Conservation (phyloP, 164 flowering plant genomes). For the Akebia trifoliata region DNA sequence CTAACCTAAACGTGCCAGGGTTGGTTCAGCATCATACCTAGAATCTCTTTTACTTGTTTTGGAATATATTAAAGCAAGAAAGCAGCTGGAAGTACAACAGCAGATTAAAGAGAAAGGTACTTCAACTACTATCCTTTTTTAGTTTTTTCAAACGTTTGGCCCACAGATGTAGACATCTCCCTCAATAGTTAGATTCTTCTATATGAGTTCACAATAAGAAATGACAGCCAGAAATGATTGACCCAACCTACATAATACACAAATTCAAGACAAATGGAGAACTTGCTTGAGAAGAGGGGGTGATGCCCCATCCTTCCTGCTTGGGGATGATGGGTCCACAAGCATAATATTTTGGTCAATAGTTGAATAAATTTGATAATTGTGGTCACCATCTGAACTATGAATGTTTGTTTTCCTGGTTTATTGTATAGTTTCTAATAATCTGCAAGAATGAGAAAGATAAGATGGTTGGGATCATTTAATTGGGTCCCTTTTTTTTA, state of each 20-base stretch:
- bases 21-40: slow-evolving; percentile 52
- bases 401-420: not conserved
- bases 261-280: not conserved
- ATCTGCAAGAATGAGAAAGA: not conserved
- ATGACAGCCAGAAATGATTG: not conserved
- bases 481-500: no score
- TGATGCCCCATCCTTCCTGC: slow-evolving; percentile 5
- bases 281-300: not conserved
- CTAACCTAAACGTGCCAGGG: slow-evolving; percentile 28
- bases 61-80: slow-evolving; percentile 73
- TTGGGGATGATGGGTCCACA: slow-evolving; percentile 4
- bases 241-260: not conserved
- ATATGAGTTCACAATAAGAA: no score
- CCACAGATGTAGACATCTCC: slow-evolving; percentile 26
- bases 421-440: not conserved
- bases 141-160: slow-evolving; percentile 56
- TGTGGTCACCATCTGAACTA: not conserved
- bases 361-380: no score
- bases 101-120: slow-evolving; percentile 62
- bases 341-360: no score
- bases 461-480: no score
- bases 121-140: slow-evolving; percentile 32
- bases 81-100: slow-evolving; percentile 59
- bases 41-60: slow-evolving; percentile 65
- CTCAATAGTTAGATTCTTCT: slow-evolving; percentile 38